phyloP scores from a whole-genome alignment of 305 asterid species.

The Fraxinus dipetala region DNA sequence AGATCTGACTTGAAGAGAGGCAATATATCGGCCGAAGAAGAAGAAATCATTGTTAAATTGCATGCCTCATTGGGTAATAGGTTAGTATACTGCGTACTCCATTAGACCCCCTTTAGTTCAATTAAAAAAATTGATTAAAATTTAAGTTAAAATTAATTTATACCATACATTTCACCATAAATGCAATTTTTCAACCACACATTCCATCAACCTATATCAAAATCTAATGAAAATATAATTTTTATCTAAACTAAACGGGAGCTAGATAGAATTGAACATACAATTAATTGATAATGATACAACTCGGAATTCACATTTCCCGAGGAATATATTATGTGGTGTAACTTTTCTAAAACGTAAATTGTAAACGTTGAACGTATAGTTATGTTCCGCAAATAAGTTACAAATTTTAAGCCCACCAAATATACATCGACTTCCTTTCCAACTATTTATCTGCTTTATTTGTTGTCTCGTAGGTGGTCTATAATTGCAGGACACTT shows the following conservation, averaged over 20 bases:
- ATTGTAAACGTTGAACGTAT: not conserved
- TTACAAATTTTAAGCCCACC: not conserved
- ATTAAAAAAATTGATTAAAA: no score
- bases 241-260: no score
- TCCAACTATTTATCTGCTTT: not conserved
- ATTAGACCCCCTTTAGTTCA: no score
- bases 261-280: no score
- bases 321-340: not conserved
- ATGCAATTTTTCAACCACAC: no score
- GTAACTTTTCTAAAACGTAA: no score
- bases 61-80: slow-evolving; percentile 79
- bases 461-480: slow-evolving; percentile 27
- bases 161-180: no score
- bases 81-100: slow-evolving; percentile 13
- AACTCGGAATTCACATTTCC: no score
- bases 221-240: no score
- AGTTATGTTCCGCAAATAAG: not conserved
- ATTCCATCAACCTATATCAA: no score
- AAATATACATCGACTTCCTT: not conserved
- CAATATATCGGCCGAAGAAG: slow-evolving; percentile 55
- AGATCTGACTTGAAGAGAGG: slow-evolving; percentile 85
- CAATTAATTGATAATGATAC: no score
- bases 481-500: slow-evolving; percentile 41
- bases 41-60: slow-evolving; percentile 54
- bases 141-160: no score